phyloP scores from a whole-genome alignment of 768 basidiomycete species.

The Phanerodontia chrysosporium region DNA sequence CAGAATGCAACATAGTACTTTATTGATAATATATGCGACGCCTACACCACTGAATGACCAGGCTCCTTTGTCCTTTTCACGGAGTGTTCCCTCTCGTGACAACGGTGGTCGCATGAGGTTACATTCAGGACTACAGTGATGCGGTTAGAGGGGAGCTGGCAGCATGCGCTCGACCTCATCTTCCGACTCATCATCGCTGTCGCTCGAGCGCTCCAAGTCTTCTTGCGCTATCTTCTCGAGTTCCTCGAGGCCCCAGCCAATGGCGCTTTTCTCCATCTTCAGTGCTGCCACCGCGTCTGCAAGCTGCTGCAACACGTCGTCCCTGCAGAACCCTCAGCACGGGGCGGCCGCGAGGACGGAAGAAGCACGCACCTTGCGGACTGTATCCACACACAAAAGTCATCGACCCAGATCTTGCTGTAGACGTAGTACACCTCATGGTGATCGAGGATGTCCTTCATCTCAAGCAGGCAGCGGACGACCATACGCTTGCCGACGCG shows the following conservation, averaged over 20 bases:
- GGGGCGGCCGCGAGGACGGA: not conserved
- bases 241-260: conserved; percentile 70
- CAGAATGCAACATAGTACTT: no score
- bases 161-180: conserved; percentile 27
- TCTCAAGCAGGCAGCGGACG: conserved; percentile 62
- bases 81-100: no score
- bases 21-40: no score
- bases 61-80: no score
- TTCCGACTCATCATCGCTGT: conserved; percentile 68
- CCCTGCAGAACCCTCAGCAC: conserved; percentile 36
- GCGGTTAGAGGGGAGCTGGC: conserved; percentile 12
- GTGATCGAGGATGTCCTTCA: conserved; percentile 71
- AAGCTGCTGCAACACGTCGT: conserved; percentile 47
- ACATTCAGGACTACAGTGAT: no score
- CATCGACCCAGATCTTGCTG: conserved; percentile 82
- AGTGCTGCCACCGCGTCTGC: conserved; percentile 37
- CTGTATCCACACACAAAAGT: conserved; percentile 81
- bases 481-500: conserved; percentile 57
- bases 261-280: conserved; percentile 44
- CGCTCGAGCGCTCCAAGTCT: conserved; percentile 36
- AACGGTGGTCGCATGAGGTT: no score
- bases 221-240: conserved; percentile 55
- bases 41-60: no score
- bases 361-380: conserved; percentile 53
- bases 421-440: conserved; percentile 89